Percentiles rank a stretch among this genome's conserved stretches.
phyloP scores from a whole-genome alignment of 148 eudicot species.

The Euryodendron excelsum region DNA sequence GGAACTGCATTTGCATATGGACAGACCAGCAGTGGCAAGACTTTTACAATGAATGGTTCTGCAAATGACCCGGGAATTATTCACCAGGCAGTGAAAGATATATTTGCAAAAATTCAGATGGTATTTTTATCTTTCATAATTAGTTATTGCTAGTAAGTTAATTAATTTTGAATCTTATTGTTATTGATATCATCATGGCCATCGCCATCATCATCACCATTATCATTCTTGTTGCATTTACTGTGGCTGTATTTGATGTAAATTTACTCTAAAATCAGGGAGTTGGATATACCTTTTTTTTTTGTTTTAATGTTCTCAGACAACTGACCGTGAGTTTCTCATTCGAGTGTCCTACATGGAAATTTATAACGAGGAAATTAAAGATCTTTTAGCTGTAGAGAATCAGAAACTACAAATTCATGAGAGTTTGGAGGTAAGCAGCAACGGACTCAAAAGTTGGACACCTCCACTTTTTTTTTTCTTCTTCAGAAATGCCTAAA shows the following conservation, averaged over 20 bases:
- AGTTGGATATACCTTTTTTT: no score
- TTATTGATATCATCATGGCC: no score
- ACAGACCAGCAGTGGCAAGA: constrained; percentile 98
- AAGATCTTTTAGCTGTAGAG: constrained; percentile 78
- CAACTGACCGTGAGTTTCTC: constrained; percentile 68
- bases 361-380: constrained; percentile 95
- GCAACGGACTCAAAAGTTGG: not conserved
- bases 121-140: constrained; percentile 26
- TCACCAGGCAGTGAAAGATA: constrained; percentile 78
- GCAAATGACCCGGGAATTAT: constrained; percentile 84
- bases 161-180: not conserved
- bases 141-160: not conserved
- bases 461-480: not conserved
- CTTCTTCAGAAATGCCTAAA: not conserved
- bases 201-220: no score
- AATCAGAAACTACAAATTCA: constrained; percentile 87
- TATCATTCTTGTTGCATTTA: not conserved
- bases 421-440: constrained; percentile 82
- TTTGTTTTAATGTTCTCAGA: constrained; percentile 36
- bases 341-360: constrained; percentile 98
- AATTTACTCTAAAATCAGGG: no score
- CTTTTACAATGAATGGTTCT: constrained; percentile 96
- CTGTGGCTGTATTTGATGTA: not conserved
- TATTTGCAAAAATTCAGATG: constrained; percentile 60
- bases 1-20: constrained; percentile 99